Base-by-base conservation (phyloP, 129 eudicot species). In the Arctium minus region DNA sequence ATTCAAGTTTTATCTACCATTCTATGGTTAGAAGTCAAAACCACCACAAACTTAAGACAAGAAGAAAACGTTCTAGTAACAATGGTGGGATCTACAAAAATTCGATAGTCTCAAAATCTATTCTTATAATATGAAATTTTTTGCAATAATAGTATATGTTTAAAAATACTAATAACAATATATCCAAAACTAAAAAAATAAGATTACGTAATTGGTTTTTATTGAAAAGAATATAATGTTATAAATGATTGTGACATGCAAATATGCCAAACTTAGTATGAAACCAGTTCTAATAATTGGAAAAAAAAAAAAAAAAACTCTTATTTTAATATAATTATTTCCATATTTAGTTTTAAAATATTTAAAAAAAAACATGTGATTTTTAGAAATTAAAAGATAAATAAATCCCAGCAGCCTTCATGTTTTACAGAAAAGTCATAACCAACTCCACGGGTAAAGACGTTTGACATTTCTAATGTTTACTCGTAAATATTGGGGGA, bases 361-460 rank as follows among this genome's bases (percentile, higher is more conserved):
- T 56, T 76, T 5, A 22, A 33, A 8, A 11, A 76, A 31, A 62
- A 62, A 62, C 80, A 77, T n/a, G 80, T 77, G 80, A 29, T 35
- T 53, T 9, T 30, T 60, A 2, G 65, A 56, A 56, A 64, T 6
- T 33, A 53, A 44, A 44, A 9, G 8, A 42, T 13, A 15, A 77
- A 37, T 9, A 35, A 32, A 0, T 60, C 15, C 5, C 81, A 77
- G 81, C 81, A 62, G 56, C 73, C 60, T 75, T 75, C 65, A 3
- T 74, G 65, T 65, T 74, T 74, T 42, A 74, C 78, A 53, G 31
- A 56, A 76, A 76, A 77, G 81, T 77, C 72, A 36, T 56, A 32
- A 40, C 80, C 35, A 76, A 64, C 70, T 64, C 32, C 70, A 13
- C 6, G n/a, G 3, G 64, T 22, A 50, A 42, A 50, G 6, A 12